Evolutionary conservation across 331 rosid genomes (phyloP).

Genomic region (Malus hybrid): DNA sequence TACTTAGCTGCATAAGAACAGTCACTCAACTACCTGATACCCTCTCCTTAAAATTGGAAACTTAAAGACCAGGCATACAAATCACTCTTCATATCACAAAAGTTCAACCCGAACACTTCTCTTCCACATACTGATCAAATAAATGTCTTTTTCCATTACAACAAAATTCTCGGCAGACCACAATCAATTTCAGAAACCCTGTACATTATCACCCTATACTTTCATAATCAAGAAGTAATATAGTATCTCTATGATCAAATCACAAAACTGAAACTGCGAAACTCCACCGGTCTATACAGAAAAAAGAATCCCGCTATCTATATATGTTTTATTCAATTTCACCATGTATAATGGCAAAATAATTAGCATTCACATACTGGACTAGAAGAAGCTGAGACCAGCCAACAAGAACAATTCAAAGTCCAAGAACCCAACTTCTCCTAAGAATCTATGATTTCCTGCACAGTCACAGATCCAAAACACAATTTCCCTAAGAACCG

Average conservation of each 20-base stretch:
- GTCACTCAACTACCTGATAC: constrained; percentile 22
- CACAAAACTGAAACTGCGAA: neutral
- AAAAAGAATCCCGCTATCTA: neutral
- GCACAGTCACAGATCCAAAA: constrained; percentile 21
- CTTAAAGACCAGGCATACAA: constrained; percentile 1
- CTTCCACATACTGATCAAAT: neutral
- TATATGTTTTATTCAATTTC: constrained; percentile 15
- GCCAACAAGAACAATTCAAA: neutral
- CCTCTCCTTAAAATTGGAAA: constrained; percentile 4
- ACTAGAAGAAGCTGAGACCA: constrained; percentile 15
- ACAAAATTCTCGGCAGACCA: neutral
- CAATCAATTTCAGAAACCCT: constrained; percentile 10
- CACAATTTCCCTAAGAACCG: constrained; percentile 2
- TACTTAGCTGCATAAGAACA: constrained; percentile 43
- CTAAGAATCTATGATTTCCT: neutral
- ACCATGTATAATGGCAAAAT: neutral
- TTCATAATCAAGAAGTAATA: neutral
- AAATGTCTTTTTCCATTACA: neutral
- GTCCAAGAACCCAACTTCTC: neutral
- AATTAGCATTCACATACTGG: constrained; percentile 10
- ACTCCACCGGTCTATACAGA: constrained; percentile 6
- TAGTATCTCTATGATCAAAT: neutral
- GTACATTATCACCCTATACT: neutral
- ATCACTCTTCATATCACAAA: neutral
- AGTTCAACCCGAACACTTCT: constrained; percentile 16